Evolutionary conservation across 208 protist genomes (phyloP).

Genomic region (Naegleria fowleri): DNA sequence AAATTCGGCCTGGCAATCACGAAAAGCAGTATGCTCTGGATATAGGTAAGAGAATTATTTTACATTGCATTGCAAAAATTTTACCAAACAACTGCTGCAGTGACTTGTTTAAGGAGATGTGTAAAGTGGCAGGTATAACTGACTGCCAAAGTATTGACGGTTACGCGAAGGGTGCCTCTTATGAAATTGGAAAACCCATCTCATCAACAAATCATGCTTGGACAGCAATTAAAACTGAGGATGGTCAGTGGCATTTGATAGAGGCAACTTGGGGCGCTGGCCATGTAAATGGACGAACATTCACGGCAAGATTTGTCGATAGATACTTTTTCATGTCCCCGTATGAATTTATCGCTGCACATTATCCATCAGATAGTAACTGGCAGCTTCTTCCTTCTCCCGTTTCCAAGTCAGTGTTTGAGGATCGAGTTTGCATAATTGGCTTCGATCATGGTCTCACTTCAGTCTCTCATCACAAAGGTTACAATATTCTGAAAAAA

Average conservation of each 20-base stretch:
- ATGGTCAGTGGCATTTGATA: not conserved
- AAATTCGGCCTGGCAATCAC: not conserved
- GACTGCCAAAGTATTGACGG: not conserved
- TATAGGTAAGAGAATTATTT: too few relatives aligned
- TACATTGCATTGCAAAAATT: too few relatives aligned
- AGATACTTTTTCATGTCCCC: not conserved
- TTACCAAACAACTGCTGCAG: too few relatives aligned
- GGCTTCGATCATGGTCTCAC: not conserved
- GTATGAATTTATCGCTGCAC: not conserved
- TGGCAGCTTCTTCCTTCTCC: not conserved
- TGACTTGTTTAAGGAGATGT: not conserved
- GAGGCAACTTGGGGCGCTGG: not conserved
- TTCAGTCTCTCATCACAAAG: not conserved
- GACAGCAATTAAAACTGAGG: not conserved
- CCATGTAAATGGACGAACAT: not conserved
- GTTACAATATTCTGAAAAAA: not conserved
- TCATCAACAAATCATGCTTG: not conserved
- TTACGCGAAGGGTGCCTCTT: not conserved
- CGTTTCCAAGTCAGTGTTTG: not conserved
- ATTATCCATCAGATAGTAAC: not conserved
- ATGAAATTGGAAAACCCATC: not conserved
- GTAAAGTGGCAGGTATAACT: not conserved
- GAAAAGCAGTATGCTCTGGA: not conserved
- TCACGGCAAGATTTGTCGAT: not conserved
- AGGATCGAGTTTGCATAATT: not conserved